Evolutionary conservation across 805 yeast species (phyloP), one percentile per base, ranked within the genome.

Genomic region (Lipomyces spencermartinsiae): DNA sequence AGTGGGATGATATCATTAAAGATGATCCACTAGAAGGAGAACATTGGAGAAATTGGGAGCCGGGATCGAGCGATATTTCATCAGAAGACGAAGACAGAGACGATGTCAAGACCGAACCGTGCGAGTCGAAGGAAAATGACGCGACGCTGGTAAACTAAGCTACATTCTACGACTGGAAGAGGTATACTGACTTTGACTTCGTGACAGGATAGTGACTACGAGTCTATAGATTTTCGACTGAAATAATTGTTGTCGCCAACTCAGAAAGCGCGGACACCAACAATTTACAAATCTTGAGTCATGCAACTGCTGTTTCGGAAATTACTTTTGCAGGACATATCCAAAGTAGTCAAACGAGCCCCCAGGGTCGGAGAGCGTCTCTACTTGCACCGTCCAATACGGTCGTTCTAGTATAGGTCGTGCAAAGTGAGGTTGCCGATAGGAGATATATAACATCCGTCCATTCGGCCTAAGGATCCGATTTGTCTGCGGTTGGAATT

Each of bases 1-100:
- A 71, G 2, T 76, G 78, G 78, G 57, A 63, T 2, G 76, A 74
- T 4, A 76, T 76, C n/a, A 33, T 75, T 16, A 66, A 35, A 8
- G 76, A 73, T 10, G 78, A 75, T 7, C 78, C 78, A 8, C 59
- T 76, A 22, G 65, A 64, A 16, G 78, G 78, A 0, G 76, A 73
- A 16, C 77, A 76, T 59, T 76, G 79, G 79, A 59, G 65, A 19
- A 69, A 62, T 25, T 62, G n/a, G 8, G 63, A 31, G 49, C 64
- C 68, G 7, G 34, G 59, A 12, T 58, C 16, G 14, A 43, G 63
- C 43, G 63, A 39, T n/a, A 35, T 34, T 7, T 37, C 33, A 8
- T 59, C 43, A 49, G 64, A 60, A 22, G 71, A 65, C 29, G 68
- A 62, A 22, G 64, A 58, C 25, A 34, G 16, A 10, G 56, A 31